Base-by-base conservation (phyloP, 805 yeast genomes). In the Isabelozyma heimii region DNA sequence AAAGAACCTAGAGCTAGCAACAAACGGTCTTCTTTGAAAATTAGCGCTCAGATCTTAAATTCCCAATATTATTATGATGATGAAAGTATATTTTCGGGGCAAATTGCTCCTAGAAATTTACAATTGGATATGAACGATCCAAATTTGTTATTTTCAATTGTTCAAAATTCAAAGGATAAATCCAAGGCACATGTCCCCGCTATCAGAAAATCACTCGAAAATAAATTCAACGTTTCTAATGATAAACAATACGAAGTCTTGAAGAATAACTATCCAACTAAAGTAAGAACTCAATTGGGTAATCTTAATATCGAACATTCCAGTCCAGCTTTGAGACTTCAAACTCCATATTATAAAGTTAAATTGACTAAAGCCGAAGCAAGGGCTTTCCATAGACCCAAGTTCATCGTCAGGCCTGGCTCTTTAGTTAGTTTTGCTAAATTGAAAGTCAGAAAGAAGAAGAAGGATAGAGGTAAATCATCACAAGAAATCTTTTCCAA, bases 261-360 rank as follows among this genome's bases (percentile, higher is more conserved):
- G 55, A 87, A 87, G 60, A 87, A 84, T 49, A 91, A 90, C 59
- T 91, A 91, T 64, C 96, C 91, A 63, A 83, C 95, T 38, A 92
- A 89, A 72, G 89, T 92, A 37, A 84, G 99, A 65, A 83, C 97
- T 2, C 95, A 96, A 6, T 84, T 94, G 59, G 96, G 97, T 42
- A 89, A 92, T 56, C 75, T 94, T 53, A 85, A 82, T 45, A 91
- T 94, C 53, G 98, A 94, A 60, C 99, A 94, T 66, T 82, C 97
- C 0, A 77, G 84, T 57, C 96, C 97, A 0, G 97, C 99, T 0
- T 61, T 83, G 26, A 77, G 94, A 44, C 73, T 94, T 44, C 99
- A 94, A 69, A 81, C 91, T 0, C 99, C 99, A 2, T 91, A 82
- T 67, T 94, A 90, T 69, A 89, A 87, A 60, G 97, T 91, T 28